Conservation (phyloP, 768 basidiomycete genomes). For the Mycena vulgaris region DNA sequence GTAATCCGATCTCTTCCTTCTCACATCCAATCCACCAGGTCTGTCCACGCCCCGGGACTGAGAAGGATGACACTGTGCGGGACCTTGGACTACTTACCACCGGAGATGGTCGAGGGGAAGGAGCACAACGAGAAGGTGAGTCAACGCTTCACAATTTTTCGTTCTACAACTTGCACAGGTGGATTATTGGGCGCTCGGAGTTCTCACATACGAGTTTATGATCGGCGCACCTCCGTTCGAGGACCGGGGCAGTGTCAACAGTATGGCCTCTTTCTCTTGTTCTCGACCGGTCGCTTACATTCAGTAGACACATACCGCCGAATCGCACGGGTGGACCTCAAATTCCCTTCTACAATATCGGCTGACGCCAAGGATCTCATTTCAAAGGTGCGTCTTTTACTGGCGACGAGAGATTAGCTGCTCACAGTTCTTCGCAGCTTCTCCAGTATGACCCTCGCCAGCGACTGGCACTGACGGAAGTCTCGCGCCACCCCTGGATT, state of each 20-base stretch:
- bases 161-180: conserved; percentile 71
- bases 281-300: conserved; percentile 1
- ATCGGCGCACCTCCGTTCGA: conserved; percentile 88
- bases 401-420: not conserved
- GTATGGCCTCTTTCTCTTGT: conserved; percentile 57
- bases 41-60: conserved; percentile 93
- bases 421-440: conserved; percentile 64
- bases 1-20: not conserved
- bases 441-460: conserved; percentile 86
- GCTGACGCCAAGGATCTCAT: conserved; percentile 80
- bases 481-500: conserved; percentile 91
- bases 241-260: conserved; percentile 82
- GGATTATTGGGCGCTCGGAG: conserved; percentile 97
- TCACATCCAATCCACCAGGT: conserved; percentile 10
- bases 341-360: conserved; percentile 71
- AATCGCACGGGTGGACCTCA: conserved; percentile 90
- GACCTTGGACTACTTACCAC: conserved; percentile 96
- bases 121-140: conserved; percentile 81
- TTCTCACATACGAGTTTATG: conserved; percentile 96
- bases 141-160: not conserved
- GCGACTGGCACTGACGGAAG: conserved; percentile 82
- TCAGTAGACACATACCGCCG: conserved; percentile 87
- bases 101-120: conserved; percentile 97
- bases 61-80: conserved; percentile 93
- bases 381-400: conserved; percentile 60